phyloP scores from a whole-genome alignment of 345 rosid species.

The Zanthoxylum bungeanum region DNA sequence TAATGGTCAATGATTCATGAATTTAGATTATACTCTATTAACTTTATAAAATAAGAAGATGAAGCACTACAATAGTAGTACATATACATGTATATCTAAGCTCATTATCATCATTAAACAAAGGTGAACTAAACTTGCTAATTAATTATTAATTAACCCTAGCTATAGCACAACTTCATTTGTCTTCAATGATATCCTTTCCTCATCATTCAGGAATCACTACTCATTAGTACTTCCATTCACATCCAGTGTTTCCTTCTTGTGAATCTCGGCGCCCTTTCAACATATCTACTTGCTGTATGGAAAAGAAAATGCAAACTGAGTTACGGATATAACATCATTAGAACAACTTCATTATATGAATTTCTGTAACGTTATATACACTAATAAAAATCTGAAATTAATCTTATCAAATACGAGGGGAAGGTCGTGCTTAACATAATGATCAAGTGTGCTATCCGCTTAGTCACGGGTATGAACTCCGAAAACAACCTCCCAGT shows the following conservation, averaged over 20 bases:
- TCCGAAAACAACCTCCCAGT: too few relatives aligned
- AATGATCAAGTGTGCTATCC: too few relatives aligned
- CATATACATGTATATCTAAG: background rate
- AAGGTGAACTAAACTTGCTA: background rate
- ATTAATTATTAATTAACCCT: background rate
- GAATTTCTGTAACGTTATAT: too few relatives aligned
- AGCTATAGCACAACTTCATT: background rate
- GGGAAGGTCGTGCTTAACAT: too few relatives aligned
- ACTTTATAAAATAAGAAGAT: background rate
- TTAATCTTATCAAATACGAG: too few relatives aligned
- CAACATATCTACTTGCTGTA: constrained; percentile 23
- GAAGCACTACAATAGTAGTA: background rate
- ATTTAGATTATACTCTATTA: background rate
- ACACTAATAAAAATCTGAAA: background rate
- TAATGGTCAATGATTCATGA: background rate
- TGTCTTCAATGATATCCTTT: background rate
- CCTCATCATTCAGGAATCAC: background rate
- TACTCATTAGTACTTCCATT: background rate
- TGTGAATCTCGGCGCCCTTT: constrained; percentile 30
- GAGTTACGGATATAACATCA: too few relatives aligned
- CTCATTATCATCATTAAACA: background rate
- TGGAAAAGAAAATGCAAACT: too few relatives aligned
- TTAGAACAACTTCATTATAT: background rate
- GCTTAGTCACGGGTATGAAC: too few relatives aligned
- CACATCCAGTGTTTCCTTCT: constrained; percentile 33